Percentiles rank a stretch among this genome's conserved stretches.
Conservation (phyloP, 331 rosid species). For the Quercus lobata region DNA sequence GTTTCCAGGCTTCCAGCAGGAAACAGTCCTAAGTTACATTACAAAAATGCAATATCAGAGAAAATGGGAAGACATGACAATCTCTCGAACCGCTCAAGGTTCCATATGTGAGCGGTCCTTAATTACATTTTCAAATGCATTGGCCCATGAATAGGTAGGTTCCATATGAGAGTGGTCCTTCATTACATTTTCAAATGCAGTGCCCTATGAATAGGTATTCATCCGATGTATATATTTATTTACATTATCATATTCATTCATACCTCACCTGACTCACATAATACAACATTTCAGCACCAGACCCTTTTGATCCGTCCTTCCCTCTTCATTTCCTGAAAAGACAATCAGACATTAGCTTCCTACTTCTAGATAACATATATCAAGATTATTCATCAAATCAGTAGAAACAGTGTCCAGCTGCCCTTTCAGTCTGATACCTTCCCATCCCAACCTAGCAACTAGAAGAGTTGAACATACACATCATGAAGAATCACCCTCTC, state of each 20-base stretch:
- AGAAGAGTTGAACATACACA: neutral
- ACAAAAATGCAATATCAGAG: slow-evolving; percentile 11
- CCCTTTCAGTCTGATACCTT: neutral
- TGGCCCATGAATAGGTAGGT: slow-evolving; percentile 38
- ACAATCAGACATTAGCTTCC: slow-evolving; percentile 14
- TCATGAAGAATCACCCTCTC: neutral
- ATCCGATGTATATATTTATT: slow-evolving; percentile 34
- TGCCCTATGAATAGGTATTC: slow-evolving; percentile 36
- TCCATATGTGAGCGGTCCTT: slow-evolving; percentile 27
- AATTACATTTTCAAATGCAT: slow-evolving; percentile 39
- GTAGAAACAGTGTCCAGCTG: neutral
- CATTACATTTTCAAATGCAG: slow-evolving; percentile 40
- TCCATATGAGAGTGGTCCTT: slow-evolving; percentile 26
- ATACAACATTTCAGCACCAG: slow-evolving; percentile 86
- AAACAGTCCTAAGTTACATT: slow-evolving; percentile 7
- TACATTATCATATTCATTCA: slow-evolving; percentile 30
- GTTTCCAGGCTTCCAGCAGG: neutral
- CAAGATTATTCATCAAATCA: neutral
- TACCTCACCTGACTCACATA: slow-evolving; percentile 45
- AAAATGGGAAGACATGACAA: neutral
- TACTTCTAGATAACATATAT: neutral
- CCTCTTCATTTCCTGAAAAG: slow-evolving; percentile 84
- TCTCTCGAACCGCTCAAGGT: slow-evolving; percentile 31
- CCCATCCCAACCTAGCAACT: neutral
- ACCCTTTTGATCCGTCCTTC: slow-evolving; percentile 86